A percentile compares a stretch with the other conserved stretches of the same genome.
These are phyloP conservation scores for Ogataea kodamae DNA, from an alignment of 805 yeast species.

Conservation along the genomic window DNA sequence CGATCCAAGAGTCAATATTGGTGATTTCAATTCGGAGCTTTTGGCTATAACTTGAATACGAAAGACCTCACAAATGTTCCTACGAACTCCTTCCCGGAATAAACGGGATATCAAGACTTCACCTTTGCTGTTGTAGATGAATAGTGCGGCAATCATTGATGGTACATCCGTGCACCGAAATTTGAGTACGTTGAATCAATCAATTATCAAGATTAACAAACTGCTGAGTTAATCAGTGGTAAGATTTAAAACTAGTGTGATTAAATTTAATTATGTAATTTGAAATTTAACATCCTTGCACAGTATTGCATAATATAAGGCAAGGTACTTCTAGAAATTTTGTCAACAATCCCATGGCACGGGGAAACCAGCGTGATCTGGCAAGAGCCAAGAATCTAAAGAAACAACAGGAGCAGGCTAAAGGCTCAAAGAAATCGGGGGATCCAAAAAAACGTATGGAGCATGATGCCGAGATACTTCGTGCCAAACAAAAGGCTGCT, in stretches of 20 bases:
- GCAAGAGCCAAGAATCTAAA: conserved; percentile 87
- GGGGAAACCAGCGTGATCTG: conserved; percentile 95
- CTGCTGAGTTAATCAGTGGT: no score
- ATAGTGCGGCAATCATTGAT: conserved; percentile 79
- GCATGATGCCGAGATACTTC: conserved; percentile 83
- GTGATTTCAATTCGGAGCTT: conserved; percentile 50
- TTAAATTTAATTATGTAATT: background rate
- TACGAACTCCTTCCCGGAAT: conserved; percentile 69
- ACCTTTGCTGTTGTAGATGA: conserved; percentile 75
- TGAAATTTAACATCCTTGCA: no score
- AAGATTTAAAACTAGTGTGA: no score
- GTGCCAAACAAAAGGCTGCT: conserved; percentile 85
- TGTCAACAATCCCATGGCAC: conserved; percentile 53
- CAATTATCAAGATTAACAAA: no score
- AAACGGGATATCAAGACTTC: conserved; percentile 76
- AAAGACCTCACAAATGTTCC: conserved; percentile 82
- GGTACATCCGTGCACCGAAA: conserved; percentile 6
- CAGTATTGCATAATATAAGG: no score
- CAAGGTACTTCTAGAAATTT: background rate
- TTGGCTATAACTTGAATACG: conserved; percentile 86
- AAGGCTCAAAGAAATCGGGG: conserved; percentile 64
- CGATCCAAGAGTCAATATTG: conserved; percentile 82
- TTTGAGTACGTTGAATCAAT: no score
- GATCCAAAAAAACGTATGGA: conserved; percentile 86
- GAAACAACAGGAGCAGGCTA: conserved; percentile 64